A percentile compares a stretch with the other conserved stretches of the same genome.
Conservation (phyloP, 2,329 filamentous ascomycete genomes). For the Sporothrix pseudoabietina region DNA sequence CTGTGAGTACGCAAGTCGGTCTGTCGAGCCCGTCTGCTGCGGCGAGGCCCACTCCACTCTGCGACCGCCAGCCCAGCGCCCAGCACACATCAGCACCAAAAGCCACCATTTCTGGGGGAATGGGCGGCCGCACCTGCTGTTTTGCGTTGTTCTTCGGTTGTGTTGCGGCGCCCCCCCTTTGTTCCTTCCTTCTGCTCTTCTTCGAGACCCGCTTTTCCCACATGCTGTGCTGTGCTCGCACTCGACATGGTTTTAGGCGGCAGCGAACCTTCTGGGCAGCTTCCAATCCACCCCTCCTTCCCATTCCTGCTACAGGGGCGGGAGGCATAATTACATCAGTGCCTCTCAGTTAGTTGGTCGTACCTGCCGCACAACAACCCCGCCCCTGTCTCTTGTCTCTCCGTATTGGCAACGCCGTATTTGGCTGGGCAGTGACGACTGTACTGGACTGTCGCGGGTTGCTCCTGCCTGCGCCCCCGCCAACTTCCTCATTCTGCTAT, state of each 20-base stretch:
- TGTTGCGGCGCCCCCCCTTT: background rate
- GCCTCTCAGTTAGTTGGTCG: slow-evolving; percentile 24
- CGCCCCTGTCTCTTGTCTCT: background rate
- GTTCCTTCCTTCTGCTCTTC: slow-evolving; percentile 19
- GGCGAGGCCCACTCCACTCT: slow-evolving; percentile 20
- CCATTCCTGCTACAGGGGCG: slow-evolving; percentile 3
- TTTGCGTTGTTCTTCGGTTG: background rate
- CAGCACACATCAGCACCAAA: background rate
- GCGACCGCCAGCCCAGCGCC: background rate
- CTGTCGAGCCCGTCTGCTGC: slow-evolving; percentile 46
- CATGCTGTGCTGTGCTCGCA: slow-evolving; percentile 7
- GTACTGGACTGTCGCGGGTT: slow-evolving; percentile 10
- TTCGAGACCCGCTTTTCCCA: slow-evolving; percentile 24
- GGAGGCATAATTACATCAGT: slow-evolving; percentile 31
- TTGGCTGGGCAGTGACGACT: slow-evolving; percentile 8
- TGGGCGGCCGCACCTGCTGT: background rate
- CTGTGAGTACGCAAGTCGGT: slow-evolving; percentile 39
- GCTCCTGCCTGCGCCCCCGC: slow-evolving; percentile 21
- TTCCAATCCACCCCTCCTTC: slow-evolving; percentile 21
- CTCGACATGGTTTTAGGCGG: slow-evolving; percentile 18
- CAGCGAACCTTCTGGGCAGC: slow-evolving; percentile 26
- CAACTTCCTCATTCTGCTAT: slow-evolving; percentile 18
- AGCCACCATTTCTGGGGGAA: background rate
- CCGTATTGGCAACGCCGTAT: slow-evolving; percentile 11
- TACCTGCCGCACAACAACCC: slow-evolving; percentile 18